These are phyloP conservation scores for Phytophthora meadii DNA, from an alignment of 352 stramenopile species.

Conservation along the genomic window DNA sequence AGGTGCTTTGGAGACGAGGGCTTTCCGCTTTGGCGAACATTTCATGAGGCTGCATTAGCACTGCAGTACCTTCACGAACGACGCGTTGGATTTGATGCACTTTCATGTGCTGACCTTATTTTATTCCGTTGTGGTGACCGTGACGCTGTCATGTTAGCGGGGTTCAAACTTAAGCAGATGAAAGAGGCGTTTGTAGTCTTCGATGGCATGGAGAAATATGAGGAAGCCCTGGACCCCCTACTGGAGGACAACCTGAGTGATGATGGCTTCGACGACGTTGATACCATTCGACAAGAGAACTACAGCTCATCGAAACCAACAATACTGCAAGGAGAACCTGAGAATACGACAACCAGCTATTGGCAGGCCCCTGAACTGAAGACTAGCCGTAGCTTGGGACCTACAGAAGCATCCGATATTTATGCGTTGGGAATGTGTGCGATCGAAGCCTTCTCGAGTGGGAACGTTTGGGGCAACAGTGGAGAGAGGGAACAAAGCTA, in stretches of 20 bases:
- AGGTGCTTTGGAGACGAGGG: conserved; percentile 30
- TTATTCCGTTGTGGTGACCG: conserved; percentile 32
- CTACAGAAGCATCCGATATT: conserved; percentile 36
- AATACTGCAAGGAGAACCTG: background rate
- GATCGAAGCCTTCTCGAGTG: conserved; percentile 39
- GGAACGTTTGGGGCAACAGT: conserved; percentile 19
- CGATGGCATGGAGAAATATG: conserved; percentile 2
- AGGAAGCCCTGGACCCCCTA: conserved; percentile 23
- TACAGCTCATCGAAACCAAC: background rate
- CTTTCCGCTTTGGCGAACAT: conserved; percentile 38
- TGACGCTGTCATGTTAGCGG: conserved; percentile 30
- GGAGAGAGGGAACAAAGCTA: background rate
- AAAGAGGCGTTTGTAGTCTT: conserved; percentile 16
- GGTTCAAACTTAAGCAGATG: conserved; percentile 35
- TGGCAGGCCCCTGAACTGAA: conserved; percentile 37
- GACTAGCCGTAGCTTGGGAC: conserved; percentile 1
- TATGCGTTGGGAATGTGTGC: conserved; percentile 41
- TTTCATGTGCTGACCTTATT: conserved; percentile 40
- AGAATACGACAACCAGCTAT: conserved; percentile 3
- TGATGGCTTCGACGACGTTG: conserved; percentile 24
- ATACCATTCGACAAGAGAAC: conserved; percentile 22
- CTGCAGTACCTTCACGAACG: conserved; percentile 37
- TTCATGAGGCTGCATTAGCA: conserved; percentile 37
- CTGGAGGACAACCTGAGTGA: conserved; percentile 30
- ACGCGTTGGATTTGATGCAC: conserved; percentile 22